Base-by-base conservation (phyloP, 441 rosid species). In the Adansonia grandidieri region DNA sequence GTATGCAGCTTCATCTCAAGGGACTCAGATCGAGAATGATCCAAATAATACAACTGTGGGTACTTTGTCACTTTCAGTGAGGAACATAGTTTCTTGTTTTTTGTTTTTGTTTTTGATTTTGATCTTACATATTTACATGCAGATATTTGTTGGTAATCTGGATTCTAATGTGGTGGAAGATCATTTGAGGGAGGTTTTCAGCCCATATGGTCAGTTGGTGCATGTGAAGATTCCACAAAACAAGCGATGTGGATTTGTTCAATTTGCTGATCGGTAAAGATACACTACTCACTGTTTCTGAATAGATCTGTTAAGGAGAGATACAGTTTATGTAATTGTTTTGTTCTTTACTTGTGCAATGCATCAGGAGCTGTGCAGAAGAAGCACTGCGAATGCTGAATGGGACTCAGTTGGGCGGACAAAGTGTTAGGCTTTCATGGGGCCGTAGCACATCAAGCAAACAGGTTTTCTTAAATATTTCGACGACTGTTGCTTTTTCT, bases 241-340 rank as follows among this genome's bases (percentile, higher is more conserved):
- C 74, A 96, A 96, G 79, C 91, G 97, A 47, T 96, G 98, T 85
- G 99, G 98, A 37, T 96, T 96, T 77, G 97, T 96, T 87, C 98
- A 96, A 58, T 94, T 91, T 82, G 88, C 92, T 50, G 94, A 91
- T 85, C 91, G 96, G 99, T 91, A 42, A 15, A 79, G 82, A 60
- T 42, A 71, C 53, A 28, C 32, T 44, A 60, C 66, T 17, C 19
- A 77, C 51, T 67, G 63, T 61, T 69, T 40, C 77, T 9, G 5
- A 32, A 73, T 48, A 17, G 9, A 45, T 67, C 11, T 66, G 58
- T 54, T n/a, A 7, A n/a, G 32, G 73, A 1, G 11, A 11, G 56
- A 4, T 51, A 40, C 19, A 0, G 24, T 42, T 40, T 32, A 6
- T 68, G 20, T 76, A 19, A 61, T 67, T 69, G 3, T 40, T 47